Evolutionary conservation across 2,329 filamentous ascomycete genomes (phyloP), one percentile per base, ranked within the genome.

Genomic region (Ophiobolus disseminans): DNA sequence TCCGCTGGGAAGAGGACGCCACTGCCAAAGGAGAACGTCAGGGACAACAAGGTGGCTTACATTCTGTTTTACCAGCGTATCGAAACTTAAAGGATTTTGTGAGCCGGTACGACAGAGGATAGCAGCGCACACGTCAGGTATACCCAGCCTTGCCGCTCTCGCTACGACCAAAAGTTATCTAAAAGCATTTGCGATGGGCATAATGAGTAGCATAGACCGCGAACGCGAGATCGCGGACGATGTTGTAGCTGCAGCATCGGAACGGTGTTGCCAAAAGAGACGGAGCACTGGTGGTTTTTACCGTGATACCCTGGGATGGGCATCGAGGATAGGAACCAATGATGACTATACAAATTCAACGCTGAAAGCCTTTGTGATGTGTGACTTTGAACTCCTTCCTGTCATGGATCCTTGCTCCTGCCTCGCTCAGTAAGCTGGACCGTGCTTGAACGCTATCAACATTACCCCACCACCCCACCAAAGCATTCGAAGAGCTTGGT

Each of bases 41-140:
- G 90, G 74, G 93, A 97, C 73, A 96, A 93, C 80, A 96, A 96
- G 80, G 93, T 97, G 49, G 94, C 94, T 3, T 99, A 99, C 75
- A 85, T 99, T 59, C 77, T 99, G 68, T 96, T 99, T 76, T 99
- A 99, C 74, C 88, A 97, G 77, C 86, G 85, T 65, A 83, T 94
- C 32, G 65, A 73, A 53, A 60, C 57, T 53, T 72, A 63, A 70
- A 43, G 38, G 25, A 23, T 13, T 36, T 34, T 28, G 13, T 42
- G 19, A 3, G 36, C 14, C 20, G 30, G 36, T 48, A 32, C 37
- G 40, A 22, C 20, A 25, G 13, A 48, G 38, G 46, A 35, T 34
- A 23, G 22, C 19, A 41, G 44, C 31, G 46, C 45, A 21, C 30
- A 50, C 44, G 37, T 43, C 28, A 48, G 23, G 14, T 8, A 22